Base-by-base conservation (phyloP, 2,329 filamentous ascomycete genomes). In the Phialophora verrucosa region DNA sequence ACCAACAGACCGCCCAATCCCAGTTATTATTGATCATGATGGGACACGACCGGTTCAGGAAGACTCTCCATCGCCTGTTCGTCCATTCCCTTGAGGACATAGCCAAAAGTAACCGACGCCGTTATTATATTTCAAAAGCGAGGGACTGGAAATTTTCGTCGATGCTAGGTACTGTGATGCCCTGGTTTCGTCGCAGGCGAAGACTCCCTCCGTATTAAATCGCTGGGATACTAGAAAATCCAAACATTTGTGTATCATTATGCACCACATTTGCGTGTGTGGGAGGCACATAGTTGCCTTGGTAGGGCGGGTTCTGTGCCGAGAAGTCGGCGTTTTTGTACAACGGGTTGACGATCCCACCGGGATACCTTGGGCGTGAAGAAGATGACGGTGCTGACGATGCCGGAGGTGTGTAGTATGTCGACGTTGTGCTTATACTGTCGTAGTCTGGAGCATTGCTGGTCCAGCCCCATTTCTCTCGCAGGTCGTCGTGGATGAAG, bases 271-370 rank as follows among this genome's bases (percentile, higher is more conserved):
- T 65, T 62, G 63, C 62, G 23, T 69, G 47, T 12, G 67, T 74
- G 1, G 91, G 90, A 42, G 91, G 89, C 69, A 92, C 88, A 73
- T 94, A 96, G 78, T 89, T 89, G 59, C 88, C 88, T 74, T 92
- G 89, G 74, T 95, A 96, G 0, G 92, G 91, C 77, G 93, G 91
- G 70, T 92, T 89, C 3, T 91, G 89, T 71, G 90, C 82, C 27
- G 84, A 89, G 76, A 95, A 95, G 74, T 95, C 91, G 0, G 91
- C 91, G 27, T 83, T 83, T 27, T 86, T 87, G 71, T 89, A 84
- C 47, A 94, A 78, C 1, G 91, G 91, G 73, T 94, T 94, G 5
- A 89, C 79, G 49, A 88, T 85, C 6, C 84, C 85, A 2, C 77
- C 63, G 4, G 76, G 76, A 61, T 77, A 74, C 42, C 73, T 76